phyloP scores from a whole-genome alignment of 192 early-diverging fungal species.

The Mortierella claussenii region DNA sequence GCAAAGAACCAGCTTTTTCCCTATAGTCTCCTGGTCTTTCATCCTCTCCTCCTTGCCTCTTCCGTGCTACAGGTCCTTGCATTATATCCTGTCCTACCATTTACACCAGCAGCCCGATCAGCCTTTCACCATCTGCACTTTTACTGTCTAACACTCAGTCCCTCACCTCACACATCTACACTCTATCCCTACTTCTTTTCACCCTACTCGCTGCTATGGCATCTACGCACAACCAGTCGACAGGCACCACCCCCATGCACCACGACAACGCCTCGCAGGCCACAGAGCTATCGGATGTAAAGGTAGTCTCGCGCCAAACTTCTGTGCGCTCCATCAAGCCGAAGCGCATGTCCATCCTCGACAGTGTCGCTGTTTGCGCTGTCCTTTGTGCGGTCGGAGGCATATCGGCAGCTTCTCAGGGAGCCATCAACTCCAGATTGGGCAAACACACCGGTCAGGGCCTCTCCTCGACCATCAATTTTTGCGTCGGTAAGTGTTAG shows the following conservation, averaged over 20 bases:
- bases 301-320: conserved; percentile 30
- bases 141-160: too few relatives aligned
- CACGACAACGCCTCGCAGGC: conserved; percentile 11
- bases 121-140: too few relatives aligned
- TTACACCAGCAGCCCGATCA: too few relatives aligned
- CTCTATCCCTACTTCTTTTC: too few relatives aligned
- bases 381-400: conserved; percentile 44
- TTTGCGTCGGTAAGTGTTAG: conserved; percentile 18
- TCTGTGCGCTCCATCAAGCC: conserved; percentile 39
- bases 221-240: too few relatives aligned
- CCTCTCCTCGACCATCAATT: conserved; percentile 38
- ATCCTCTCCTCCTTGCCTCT: too few relatives aligned
- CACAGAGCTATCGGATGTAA: conserved; percentile 28
- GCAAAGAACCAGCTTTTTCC: too few relatives aligned
- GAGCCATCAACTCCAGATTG: conserved; percentile 36
- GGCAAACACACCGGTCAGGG: conserved; percentile 44
- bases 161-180: too few relatives aligned
- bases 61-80: too few relatives aligned
- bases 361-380: conserved; percentile 38
- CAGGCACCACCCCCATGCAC: background rate
- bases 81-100: too few relatives aligned
- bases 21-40: too few relatives aligned
- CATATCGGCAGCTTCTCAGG: conserved; percentile 34
- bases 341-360: conserved; percentile 37
- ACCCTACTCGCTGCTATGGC: too few relatives aligned